These are phyloP conservation scores for Salix exigua DNA, from an alignment of 345 rosid genomes.

Conservation along the genomic window DNA sequence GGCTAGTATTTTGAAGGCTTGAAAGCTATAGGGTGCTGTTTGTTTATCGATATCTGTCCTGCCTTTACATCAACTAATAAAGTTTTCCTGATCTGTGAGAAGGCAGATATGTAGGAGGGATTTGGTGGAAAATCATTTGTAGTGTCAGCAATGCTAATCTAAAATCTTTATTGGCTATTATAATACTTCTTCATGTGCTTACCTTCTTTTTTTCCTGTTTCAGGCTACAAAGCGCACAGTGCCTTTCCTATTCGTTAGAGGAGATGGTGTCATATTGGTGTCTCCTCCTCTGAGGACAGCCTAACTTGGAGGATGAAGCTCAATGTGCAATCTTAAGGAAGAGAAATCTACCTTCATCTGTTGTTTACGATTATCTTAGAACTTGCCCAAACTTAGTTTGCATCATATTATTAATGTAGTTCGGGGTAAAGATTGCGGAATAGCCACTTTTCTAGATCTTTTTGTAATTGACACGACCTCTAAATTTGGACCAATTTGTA, in stretches of 20 bases:
- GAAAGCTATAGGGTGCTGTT: neutral
- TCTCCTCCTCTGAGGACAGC: constrained; percentile 95
- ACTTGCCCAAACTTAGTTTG: constrained; percentile 4
- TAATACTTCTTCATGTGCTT: neutral
- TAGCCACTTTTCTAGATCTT: neutral
- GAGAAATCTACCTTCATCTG: neutral
- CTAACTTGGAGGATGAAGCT: constrained; percentile 26
- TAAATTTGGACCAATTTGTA: neutral
- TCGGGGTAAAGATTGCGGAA: neutral
- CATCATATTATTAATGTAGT: neutral
- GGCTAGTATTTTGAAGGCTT: neutral
- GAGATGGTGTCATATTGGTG: constrained; percentile 97
- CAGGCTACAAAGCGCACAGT: constrained; percentile 84
- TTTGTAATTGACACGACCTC: neutral
- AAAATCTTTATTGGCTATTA: neutral
- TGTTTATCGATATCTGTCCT: neutral
- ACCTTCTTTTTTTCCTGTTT: constrained; percentile 10
- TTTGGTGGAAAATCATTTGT: neutral
- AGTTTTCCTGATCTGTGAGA: neutral
- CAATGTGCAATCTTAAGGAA: neutral
- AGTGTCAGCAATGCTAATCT: neutral
- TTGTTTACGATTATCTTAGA: neutral
- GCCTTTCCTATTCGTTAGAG: constrained; percentile 92
- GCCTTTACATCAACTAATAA: neutral
- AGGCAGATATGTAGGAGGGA: neutral